Conservation (phyloP, 345 rosid species). For the Camelina neglecta region DNA sequence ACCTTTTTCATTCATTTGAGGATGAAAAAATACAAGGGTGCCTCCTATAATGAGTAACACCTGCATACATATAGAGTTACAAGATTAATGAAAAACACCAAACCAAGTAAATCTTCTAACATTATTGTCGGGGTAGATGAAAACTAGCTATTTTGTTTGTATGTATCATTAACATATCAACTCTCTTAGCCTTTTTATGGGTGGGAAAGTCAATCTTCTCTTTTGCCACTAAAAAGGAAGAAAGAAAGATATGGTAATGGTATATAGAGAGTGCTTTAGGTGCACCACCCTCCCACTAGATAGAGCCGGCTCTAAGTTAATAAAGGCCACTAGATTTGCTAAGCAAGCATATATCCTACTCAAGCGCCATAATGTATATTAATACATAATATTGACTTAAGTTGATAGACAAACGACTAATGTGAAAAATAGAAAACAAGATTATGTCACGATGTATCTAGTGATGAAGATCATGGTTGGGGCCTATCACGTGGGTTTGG, state of each 20-base stretch:
- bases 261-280: slow-evolving; percentile 22
- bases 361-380: no score
- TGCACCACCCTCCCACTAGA: slow-evolving; percentile 34
- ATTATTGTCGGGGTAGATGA: background rate
- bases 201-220: slow-evolving; percentile 17
- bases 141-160: background rate
- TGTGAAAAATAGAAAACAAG: no score
- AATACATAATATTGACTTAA: background rate
- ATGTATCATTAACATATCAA: slow-evolving; percentile 1
- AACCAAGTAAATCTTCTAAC: background rate
- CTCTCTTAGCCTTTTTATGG: slow-evolving; percentile 8
- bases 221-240: background rate
- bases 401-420: background rate
- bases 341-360: background rate
- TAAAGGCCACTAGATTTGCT: background rate
- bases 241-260: background rate
- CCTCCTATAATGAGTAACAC: no score
- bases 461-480: no score
- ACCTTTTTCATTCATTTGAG: no score
- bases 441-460: no score
- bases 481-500: background rate
- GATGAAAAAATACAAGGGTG: no score
- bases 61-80: no score
- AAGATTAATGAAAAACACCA: no score
- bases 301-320: no score